A percentile compares a stretch with the other conserved stretches of the same genome.
phyloP scores from a whole-genome alignment of 2,329 filamentous ascomycete species.

The Cordyceps sp. region DNA sequence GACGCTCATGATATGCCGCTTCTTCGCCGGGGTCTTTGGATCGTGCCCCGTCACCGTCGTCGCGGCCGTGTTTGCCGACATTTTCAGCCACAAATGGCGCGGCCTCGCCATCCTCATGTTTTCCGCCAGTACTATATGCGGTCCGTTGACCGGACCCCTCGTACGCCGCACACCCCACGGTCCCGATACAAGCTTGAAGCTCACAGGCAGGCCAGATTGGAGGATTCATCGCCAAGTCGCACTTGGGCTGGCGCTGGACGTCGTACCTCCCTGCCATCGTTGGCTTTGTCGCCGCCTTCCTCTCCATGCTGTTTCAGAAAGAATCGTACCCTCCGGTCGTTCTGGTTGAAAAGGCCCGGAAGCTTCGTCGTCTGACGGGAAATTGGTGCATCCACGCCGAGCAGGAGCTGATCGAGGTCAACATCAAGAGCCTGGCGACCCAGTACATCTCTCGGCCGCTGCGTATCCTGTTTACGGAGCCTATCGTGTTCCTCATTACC shows the following conservation, averaged over 20 bases:
- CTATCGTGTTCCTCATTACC: conserved; percentile 50
- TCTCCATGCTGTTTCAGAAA: conserved; percentile 45
- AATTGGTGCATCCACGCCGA: conserved; percentile 59
- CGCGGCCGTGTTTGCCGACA: conserved; percentile 55
- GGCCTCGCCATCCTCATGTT: conserved; percentile 29
- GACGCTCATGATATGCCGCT: conserved; percentile 53
- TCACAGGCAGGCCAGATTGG: too few species aligned
- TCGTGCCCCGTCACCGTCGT: conserved; percentile 53
- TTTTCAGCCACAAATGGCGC: conserved; percentile 48
- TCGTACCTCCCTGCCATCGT: conserved; percentile 48
- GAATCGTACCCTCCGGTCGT: conserved; percentile 58
- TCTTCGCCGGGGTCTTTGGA: conserved; percentile 59
- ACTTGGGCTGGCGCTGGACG: conserved; percentile 60
- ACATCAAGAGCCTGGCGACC: conserved; percentile 43
- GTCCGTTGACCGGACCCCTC: too few species aligned
- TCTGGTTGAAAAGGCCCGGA: conserved; percentile 40
- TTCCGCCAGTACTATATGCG: conserved; percentile 37
- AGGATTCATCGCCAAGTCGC: conserved; percentile 45
- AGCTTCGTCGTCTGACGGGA: conserved; percentile 44
- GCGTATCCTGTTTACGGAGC: conserved; percentile 49
- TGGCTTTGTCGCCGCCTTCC: conserved; percentile 40
- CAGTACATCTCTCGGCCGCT: conserved; percentile 54
- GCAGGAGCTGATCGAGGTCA: conserved; percentile 55
- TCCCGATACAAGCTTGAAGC: too few species aligned
- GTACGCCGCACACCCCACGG: too few species aligned